Evolutionary conservation across 345 rosid species (phyloP).

Genomic region (Citrus cavaleriei): DNA sequence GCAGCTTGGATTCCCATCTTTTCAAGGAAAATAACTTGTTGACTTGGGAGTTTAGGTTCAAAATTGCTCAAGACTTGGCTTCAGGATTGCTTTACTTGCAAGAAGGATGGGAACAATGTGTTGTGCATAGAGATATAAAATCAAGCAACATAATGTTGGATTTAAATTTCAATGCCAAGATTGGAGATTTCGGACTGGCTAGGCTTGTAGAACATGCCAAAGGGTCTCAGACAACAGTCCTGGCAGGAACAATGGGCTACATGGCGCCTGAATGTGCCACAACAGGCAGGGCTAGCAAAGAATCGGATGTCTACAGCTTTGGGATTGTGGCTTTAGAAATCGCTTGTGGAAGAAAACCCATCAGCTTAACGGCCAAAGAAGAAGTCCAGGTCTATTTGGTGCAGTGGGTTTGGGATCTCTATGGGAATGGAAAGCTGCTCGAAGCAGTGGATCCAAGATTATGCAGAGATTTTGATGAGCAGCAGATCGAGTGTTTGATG

Average conservation of each 20-base stretch:
- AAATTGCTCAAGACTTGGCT: conserved; percentile 14
- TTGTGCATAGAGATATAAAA: conserved; percentile 19
- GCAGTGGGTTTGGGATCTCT: conserved; percentile 12
- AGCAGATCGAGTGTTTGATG: not conserved
- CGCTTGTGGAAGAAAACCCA: conserved; percentile 19
- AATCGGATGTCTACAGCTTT: conserved; percentile 37
- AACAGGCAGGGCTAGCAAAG: conserved; percentile 22
- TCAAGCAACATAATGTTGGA: conserved; percentile 23
- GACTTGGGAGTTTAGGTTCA: conserved; percentile 14
- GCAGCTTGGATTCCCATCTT: conserved; percentile 17
- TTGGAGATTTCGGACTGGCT: conserved; percentile 21
- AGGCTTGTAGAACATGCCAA: conserved; percentile 11
- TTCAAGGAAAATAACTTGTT: conserved; percentile 1
- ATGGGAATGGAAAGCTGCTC: conserved; percentile 1
- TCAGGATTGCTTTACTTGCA: conserved; percentile 15
- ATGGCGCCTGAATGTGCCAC: conserved; percentile 11
- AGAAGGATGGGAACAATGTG: conserved; percentile 17
- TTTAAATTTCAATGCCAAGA: conserved; percentile 12
- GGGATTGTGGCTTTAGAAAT: conserved; percentile 35
- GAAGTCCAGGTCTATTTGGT: not conserved
- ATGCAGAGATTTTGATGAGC: not conserved
- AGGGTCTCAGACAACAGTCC: conserved; percentile 8
- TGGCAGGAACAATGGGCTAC: conserved; percentile 20
- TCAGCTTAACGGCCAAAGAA: not conserved
- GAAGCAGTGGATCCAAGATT: conserved; percentile 8